These are phyloP conservation scores for Termitomyces sp. DNA, from an alignment of 768 basidiomycete genomes.

Conservation along the genomic window DNA sequence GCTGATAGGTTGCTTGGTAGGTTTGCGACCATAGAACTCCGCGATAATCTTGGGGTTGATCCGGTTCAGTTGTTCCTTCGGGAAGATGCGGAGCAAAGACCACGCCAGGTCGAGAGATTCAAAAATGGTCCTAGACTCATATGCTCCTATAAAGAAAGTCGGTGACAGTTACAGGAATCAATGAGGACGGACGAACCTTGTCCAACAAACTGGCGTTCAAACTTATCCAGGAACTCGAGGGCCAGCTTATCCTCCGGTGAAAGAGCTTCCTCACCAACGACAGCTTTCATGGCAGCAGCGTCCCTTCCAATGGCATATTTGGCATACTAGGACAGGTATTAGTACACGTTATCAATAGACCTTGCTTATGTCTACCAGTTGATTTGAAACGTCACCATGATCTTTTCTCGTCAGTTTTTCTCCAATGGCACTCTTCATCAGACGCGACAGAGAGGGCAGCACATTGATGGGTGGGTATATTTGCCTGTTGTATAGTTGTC, in stretches of 20 bases:
- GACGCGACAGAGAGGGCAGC: constrained; percentile 92
- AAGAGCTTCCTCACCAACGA: constrained; percentile 97
- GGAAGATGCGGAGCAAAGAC: constrained; percentile 96
- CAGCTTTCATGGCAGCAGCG: constrained; percentile 98
- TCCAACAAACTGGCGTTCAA: constrained; percentile 95
- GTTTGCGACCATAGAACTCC: constrained; percentile 89
- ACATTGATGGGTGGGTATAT: constrained; percentile 99
- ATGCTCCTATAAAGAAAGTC: constrained; percentile 54
- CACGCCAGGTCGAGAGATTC: constrained; percentile 97
- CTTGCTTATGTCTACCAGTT: constrained; percentile 60
- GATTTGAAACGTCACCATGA: constrained; percentile 99
- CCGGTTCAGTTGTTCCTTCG: constrained; percentile 96
- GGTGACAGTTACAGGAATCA: constrained; percentile 1
- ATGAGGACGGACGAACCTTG: constrained; percentile 57
- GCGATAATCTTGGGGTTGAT: constrained; percentile 95
- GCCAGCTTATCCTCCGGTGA: constrained; percentile 95
- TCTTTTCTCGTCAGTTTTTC: constrained; percentile 97
- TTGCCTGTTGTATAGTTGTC: constrained; percentile 92
- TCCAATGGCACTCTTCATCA: constrained; percentile 99
- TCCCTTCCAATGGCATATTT: constrained; percentile 98
- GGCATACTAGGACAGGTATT: constrained; percentile 59
- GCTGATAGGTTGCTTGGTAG: constrained; percentile 54
- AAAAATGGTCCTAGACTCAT: constrained; percentile 94
- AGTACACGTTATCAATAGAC: background rate
- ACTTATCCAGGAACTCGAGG: constrained; percentile 95